A percentile compares a stretch with the other conserved stretches of the same genome.
Conservation (phyloP, 495 filamentous ascomycete species). For the Neurospora sp. region DNA sequence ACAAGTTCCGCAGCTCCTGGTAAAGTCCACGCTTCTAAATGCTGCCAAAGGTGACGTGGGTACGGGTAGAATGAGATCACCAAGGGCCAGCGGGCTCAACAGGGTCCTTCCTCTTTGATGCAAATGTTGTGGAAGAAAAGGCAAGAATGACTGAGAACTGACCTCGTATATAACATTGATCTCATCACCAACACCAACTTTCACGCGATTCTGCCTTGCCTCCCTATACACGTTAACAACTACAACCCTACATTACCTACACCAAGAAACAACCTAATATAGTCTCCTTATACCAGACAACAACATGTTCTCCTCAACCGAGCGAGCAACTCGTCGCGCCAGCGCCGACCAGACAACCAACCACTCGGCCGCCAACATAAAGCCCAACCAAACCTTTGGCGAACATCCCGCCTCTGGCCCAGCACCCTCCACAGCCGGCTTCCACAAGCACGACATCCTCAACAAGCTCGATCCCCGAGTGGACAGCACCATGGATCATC, state of each 20-base stretch:
- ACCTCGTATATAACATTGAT: background rate
- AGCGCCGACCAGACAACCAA: background rate
- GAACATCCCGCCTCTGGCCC: conserved; percentile 18
- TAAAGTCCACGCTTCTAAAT: background rate
- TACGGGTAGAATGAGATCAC: background rate
- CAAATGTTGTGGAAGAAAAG: background rate
- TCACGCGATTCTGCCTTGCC: background rate
- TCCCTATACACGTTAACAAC: background rate
- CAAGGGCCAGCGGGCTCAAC: background rate
- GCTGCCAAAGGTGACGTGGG: background rate
- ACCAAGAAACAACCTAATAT: background rate
- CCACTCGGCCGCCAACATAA: background rate
- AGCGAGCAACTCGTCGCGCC: background rate
- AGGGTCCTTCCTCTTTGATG: background rate
- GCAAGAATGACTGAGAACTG: background rate
- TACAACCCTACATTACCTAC: background rate
- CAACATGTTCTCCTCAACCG: background rate
- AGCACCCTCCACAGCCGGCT: conserved; percentile 28
- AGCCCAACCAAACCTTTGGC: conserved; percentile 11
- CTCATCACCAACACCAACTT: background rate
- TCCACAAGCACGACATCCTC: conserved; percentile 48
- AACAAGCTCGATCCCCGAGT: conserved; percentile 58
- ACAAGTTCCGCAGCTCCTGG: background rate
- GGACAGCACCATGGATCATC: conserved; percentile 41
- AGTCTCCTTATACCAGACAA: background rate